These are phyloP conservation scores for Lasiosphaeriaceae sp. DNA, from an alignment of 495 filamentous ascomycete species.

Conservation along the genomic window DNA sequence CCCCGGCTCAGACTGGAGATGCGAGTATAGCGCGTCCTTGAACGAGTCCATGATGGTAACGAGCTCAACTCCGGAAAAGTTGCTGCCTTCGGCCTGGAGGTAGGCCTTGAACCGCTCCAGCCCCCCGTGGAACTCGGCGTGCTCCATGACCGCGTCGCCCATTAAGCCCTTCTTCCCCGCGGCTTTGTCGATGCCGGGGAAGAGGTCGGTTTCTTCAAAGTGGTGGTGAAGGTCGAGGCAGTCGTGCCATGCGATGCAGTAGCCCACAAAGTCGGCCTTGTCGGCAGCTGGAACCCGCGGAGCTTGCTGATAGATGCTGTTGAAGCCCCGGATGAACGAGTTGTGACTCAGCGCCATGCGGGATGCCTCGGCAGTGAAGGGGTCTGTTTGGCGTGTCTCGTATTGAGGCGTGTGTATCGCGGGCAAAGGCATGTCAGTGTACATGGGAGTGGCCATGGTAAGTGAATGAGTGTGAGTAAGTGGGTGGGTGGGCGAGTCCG, in stretches of 20 bases:
- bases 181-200: conserved; percentile 28
- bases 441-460: not conserved
- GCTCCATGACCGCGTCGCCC: conserved; percentile 26
- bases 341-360: conserved; percentile 24
- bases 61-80: conserved; percentile 15
- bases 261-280: conserved; percentile 33
- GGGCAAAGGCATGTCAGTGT: conserved; percentile 3
- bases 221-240: conserved; percentile 30
- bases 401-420: conserved; percentile 4
- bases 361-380: conserved; percentile 18
- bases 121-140: conserved; percentile 24
- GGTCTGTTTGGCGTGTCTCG: not conserved
- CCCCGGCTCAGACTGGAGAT: conserved; percentile 33
- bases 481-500: too few species aligned
- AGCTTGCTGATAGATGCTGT: conserved; percentile 29
- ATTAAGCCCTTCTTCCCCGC: conserved; percentile 25
- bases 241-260: conserved; percentile 28
- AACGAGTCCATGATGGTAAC: conserved; percentile 32
- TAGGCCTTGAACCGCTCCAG: conserved; percentile 29
- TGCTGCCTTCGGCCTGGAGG: conserved; percentile 17
- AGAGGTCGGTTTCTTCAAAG: conserved; percentile 28
- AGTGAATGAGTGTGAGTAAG: too few species aligned
- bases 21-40: conserved; percentile 27
- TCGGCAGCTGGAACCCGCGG: conserved; percentile 14
- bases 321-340: conserved; percentile 26